Evolutionary conservation across 768 basidiomycete genomes (phyloP).

Genomic region (Cystobasidium onofrii): DNA sequence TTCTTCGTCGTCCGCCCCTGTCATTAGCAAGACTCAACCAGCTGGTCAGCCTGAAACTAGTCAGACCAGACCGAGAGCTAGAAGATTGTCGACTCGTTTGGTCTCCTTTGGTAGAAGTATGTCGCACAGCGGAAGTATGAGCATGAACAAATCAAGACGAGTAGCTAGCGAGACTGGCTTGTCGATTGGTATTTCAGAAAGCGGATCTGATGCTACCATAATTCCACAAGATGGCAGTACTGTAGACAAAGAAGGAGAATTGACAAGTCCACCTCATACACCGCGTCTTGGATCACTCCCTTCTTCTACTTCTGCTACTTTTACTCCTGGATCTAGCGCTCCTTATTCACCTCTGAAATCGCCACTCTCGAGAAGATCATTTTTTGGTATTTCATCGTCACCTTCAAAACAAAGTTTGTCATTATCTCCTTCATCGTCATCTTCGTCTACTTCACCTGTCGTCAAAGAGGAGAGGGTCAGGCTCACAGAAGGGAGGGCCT

Average conservation of each 20-base stretch:
- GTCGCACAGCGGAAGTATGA: not conserved
- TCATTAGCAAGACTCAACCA: not conserved
- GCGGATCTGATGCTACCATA: too few relatives aligned
- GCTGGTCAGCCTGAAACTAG: not conserved
- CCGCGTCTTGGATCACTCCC: not conserved
- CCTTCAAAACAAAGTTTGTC: not conserved
- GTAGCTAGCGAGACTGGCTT: not conserved
- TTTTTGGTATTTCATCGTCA: not conserved
- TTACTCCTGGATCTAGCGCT: not conserved
- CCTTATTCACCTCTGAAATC: not conserved
- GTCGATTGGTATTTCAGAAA: too few relatives aligned
- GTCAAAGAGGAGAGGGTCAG: not conserved
- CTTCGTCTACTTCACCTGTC: not conserved
- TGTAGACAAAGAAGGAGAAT: not conserved
- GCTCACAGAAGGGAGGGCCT: not conserved
- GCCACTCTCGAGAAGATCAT: not conserved
- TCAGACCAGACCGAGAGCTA: not conserved
- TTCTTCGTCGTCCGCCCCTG: not conserved
- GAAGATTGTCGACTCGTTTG: not conserved
- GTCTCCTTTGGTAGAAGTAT: not conserved
- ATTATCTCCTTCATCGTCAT: too few relatives aligned
- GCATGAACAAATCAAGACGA: not conserved
- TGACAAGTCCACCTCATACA: constrained; percentile 1
- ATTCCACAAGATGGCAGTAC: too few relatives aligned
- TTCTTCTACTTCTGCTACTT: not conserved